A percentile compares a stretch with the other conserved stretches of the same genome.
Conservation (phyloP, 768 basidiomycete species). For the Xerocomellus dryophilus region DNA sequence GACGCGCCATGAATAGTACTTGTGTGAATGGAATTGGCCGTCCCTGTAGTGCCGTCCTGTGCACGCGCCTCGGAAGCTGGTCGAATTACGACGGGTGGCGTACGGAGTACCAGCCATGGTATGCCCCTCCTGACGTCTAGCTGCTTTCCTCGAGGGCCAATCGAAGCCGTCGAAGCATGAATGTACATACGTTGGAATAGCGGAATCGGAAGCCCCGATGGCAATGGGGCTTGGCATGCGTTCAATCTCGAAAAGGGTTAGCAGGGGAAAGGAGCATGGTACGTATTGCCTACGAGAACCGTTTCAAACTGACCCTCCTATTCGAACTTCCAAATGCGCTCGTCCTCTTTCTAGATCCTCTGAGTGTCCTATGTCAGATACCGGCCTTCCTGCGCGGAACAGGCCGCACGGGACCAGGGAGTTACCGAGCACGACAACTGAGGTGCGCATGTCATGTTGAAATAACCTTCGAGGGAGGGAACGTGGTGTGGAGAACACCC, state of each 20-base stretch:
- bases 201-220: constrained; percentile 32
- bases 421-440: constrained; percentile 16
- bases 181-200: constrained; percentile 11
- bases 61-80: constrained; percentile 9
- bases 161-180: constrained; percentile 20
- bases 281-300: constrained; percentile 17
- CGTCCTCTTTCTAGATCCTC: constrained; percentile 13
- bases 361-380: constrained; percentile 1
- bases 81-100: constrained; percentile 12
- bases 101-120: not conserved
- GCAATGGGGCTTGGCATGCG: constrained; percentile 24
- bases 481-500: constrained; percentile 31
- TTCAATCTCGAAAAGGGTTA: constrained; percentile 18
- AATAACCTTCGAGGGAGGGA: constrained; percentile 32
- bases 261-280: constrained; percentile 7
- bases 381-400: constrained; percentile 17
- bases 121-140: constrained; percentile 9
- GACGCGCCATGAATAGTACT: constrained; percentile 3
- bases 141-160: constrained; percentile 17
- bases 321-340: constrained; percentile 20
- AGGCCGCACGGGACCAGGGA: constrained; percentile 17
- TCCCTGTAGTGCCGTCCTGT: constrained; percentile 11
- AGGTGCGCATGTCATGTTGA: constrained; percentile 9
- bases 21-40: constrained; percentile 1
- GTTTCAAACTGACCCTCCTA: constrained; percentile 12